Evolutionary conservation across 2,329 filamentous ascomycete species (phyloP).

Genomic region (Huntiella decipiens): DNA sequence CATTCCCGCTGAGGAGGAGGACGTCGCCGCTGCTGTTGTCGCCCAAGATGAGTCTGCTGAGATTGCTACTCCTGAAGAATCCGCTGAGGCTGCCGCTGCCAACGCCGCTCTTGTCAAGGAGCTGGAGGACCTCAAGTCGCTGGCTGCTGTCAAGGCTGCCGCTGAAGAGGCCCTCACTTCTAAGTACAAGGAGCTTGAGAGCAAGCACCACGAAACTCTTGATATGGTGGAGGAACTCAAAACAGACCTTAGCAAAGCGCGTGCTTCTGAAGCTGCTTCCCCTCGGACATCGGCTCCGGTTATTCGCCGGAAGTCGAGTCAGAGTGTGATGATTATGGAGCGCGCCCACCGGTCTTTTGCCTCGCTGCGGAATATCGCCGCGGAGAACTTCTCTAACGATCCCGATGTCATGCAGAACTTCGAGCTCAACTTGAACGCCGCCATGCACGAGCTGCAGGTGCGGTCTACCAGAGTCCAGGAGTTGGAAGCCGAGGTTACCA

Average conservation of each 20-base stretch:
- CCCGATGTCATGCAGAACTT: slow-evolving; percentile 83
- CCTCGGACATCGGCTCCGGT: slow-evolving; percentile 50
- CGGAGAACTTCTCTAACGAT: slow-evolving; percentile 64
- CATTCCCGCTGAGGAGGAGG: slow-evolving; percentile 5
- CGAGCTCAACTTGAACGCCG: slow-evolving; percentile 74
- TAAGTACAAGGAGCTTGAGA: slow-evolving; percentile 68
- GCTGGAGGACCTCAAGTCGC: slow-evolving; percentile 47
- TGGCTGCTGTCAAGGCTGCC: slow-evolving; percentile 59
- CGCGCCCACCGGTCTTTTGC: slow-evolving; percentile 82
- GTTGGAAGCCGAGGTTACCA: slow-evolving; percentile 66
- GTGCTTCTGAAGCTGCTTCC: slow-evolving; percentile 38
- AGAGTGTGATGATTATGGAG: slow-evolving; percentile 72
- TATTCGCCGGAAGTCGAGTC: slow-evolving; percentile 82
- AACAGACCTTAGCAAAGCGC: slow-evolving; percentile 64
- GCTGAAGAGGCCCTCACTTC: slow-evolving; percentile 53
- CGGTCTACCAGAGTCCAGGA: slow-evolving; percentile 80
- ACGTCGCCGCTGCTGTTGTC: slow-evolving; percentile 1
- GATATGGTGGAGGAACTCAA: slow-evolving; percentile 84
- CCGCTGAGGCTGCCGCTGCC: slow-evolving; percentile 1
- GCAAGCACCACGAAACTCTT: slow-evolving; percentile 62
- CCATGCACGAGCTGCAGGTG: slow-evolving; percentile 77
- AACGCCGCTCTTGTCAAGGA: slow-evolving; percentile 38
- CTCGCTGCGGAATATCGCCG: slow-evolving; percentile 70
- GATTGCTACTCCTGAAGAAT: not conserved
- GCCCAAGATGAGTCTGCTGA: not conserved